Conservation (phyloP, 1,284 basidiomycete genomes). For the Paramarasmius palmivorus region DNA sequence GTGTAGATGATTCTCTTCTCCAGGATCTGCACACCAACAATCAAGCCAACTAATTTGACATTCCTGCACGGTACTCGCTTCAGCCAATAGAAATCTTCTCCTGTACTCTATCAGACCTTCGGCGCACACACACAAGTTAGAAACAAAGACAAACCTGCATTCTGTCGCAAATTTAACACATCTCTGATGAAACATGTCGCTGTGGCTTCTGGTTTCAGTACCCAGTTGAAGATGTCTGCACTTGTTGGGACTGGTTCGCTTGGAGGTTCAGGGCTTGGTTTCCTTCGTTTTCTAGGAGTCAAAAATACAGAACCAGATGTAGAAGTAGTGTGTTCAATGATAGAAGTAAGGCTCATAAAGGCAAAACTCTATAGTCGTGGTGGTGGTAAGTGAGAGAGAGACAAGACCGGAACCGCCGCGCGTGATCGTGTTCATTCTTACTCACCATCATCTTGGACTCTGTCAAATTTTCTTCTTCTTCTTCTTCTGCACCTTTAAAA, state of each 20-base stretch:
- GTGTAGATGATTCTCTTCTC: constrained; percentile 62
- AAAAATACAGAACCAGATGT: constrained; percentile 2
- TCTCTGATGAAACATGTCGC: constrained; percentile 66
- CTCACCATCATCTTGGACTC: not conserved
- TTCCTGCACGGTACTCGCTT: constrained; percentile 69
- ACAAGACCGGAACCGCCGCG: not conserved
- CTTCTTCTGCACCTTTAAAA: not conserved
- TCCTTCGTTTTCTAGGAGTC: constrained; percentile 11
- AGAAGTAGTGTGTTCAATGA: constrained; percentile 4
- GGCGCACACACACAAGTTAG: not conserved
- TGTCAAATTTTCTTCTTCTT: not conserved
- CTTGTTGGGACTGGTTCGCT: constrained; percentile 1
- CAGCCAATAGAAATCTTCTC: constrained; percentile 65
- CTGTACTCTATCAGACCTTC: constrained; percentile 25
- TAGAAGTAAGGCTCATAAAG: constrained; percentile 13
- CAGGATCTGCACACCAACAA: constrained; percentile 61
- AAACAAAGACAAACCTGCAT: constrained; percentile 35
- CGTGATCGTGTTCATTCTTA: not conserved
- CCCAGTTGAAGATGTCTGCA: constrained; percentile 57
- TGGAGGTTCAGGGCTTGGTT: not conserved
- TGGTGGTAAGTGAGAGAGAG: not conserved
- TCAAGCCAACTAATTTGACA: constrained; percentile 57
- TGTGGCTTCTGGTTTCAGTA: constrained; percentile 55
- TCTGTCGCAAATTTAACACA: constrained; percentile 52
- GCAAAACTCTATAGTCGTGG: not conserved